Conservation (phyloP, 164 flowering plant species). For the Dillenia suffruticosa region DNA sequence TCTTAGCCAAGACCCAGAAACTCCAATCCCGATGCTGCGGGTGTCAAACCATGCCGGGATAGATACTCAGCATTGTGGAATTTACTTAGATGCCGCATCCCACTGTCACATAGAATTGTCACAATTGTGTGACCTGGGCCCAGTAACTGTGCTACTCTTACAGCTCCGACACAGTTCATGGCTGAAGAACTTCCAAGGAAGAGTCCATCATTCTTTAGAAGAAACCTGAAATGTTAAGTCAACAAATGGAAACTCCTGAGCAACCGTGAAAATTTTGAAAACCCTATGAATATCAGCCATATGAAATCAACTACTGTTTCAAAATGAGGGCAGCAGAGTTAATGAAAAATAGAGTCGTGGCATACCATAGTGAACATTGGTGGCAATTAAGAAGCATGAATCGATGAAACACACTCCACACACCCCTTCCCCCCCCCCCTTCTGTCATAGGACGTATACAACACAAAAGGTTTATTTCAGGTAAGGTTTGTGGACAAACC, state of each 20-base stretch:
- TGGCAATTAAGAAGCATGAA: too few species aligned
- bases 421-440: too few species aligned
- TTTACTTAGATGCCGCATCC: constrained; percentile 93
- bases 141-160: constrained; percentile 62
- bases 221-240: constrained; percentile 44
- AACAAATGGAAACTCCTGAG: too few species aligned
- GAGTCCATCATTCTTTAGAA: constrained; percentile 87
- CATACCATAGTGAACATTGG: too few species aligned
- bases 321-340: too few species aligned
- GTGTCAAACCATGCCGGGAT: constrained; percentile 58
- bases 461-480: not conserved
- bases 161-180: constrained; percentile 99
- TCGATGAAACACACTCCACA: too few species aligned
- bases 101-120: constrained; percentile 88
- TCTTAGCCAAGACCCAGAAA: constrained; percentile 43
- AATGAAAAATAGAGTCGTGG: too few species aligned
- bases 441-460: not conserved
- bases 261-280: too few species aligned
- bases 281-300: too few species aligned
- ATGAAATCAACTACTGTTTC: too few species aligned
- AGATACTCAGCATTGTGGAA: constrained; percentile 63
- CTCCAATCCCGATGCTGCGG: constrained; percentile 66
- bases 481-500: constrained; percentile 36
- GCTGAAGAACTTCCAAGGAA: constrained; percentile 98
- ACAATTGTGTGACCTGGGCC: constrained; percentile 96